Evolutionary conservation across 2,329 filamentous ascomycete genomes (phyloP), one percentile per base, ranked within the genome.

Genomic region (Ascochyta lentis): DNA sequence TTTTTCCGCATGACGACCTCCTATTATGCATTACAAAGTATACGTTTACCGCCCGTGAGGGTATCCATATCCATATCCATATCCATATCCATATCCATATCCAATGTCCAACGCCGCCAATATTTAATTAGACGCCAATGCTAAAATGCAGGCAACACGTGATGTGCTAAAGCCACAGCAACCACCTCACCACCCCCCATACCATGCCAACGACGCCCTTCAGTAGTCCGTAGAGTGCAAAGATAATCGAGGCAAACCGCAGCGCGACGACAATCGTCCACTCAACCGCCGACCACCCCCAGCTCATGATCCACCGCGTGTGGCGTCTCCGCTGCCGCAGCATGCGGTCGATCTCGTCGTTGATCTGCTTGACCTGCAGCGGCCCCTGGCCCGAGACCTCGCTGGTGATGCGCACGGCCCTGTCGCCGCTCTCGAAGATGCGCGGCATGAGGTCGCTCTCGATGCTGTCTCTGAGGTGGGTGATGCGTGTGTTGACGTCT

Each of bases 241-340:
- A 93, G 31, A 96, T 80, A 56, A 96, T 86, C 92, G 94, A 98
- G 15, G 96, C 88, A 76, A 89, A 92, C 92, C 95, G 97, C 87
- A 98, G 91, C 65, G 96, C 85, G 4, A 90, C 90, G 35, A 98
- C 86, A 16, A 98, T 83, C 45, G 86, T 79, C 92, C 92, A 97
- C 79, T 98, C 94, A 15, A 97, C 85, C 19, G 89, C 77, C 50
- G 92, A 86, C 84, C 92, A 98, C 13, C 91, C 88, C 0, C 87
- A 86, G 13, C 90, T 82, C 35, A 91, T 82, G 23, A 92, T 76
- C 86, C 91, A 92, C 50, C 91, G 82, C 69, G 95, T 82, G 48
- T 92, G 82, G 56, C 89, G 83, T 56, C 90, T 82, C 47, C 92
- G 82, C 80, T 91, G 88, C 68, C 89, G 85, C 56, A 95, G 83